A percentile compares a stretch with the other conserved stretches of the same genome.
Evolutionary conservation across 495 filamentous ascomycete genomes (phyloP).

Genomic region (Xylaria venustula): DNA sequence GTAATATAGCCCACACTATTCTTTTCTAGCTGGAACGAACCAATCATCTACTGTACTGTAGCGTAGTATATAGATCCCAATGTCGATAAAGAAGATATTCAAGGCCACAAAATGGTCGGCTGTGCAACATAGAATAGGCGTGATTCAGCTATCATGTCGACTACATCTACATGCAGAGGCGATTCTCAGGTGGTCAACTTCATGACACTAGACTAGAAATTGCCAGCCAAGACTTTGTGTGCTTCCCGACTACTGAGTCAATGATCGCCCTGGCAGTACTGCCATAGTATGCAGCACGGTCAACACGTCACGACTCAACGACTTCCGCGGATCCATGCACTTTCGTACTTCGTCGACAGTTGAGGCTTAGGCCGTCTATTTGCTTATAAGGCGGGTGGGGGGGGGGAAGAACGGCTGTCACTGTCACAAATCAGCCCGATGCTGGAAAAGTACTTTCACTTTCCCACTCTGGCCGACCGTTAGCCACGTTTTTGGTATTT

Average conservation of each 20-base stretch:
- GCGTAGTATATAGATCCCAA: too few species aligned
- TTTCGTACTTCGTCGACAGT: not conserved
- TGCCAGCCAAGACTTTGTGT: not conserved
- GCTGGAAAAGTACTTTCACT: too few species aligned
- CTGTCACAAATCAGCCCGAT: too few species aligned
- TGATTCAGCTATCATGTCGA: not conserved
- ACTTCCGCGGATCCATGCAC: not conserved
- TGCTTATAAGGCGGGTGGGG: not conserved
- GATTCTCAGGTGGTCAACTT: not conserved
- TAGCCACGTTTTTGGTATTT: slow-evolving; percentile 16
- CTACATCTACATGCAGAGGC: not conserved
- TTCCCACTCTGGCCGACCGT: slow-evolving; percentile 9
- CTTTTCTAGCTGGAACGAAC: too few species aligned
- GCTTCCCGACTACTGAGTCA: not conserved
- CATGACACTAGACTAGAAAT: not conserved
- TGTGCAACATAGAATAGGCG: not conserved
- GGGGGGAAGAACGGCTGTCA: not conserved
- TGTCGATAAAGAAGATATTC: not conserved
- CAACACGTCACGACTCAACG: not conserved
- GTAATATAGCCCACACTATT: too few species aligned
- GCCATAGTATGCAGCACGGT: not conserved
- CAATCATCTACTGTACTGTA: too few species aligned
- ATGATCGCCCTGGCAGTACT: not conserved
- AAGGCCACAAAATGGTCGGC: not conserved
- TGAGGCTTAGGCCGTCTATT: not conserved